phyloP scores from a whole-genome alignment of 129 eudicot species.

The Scalesia atractyloides region DNA sequence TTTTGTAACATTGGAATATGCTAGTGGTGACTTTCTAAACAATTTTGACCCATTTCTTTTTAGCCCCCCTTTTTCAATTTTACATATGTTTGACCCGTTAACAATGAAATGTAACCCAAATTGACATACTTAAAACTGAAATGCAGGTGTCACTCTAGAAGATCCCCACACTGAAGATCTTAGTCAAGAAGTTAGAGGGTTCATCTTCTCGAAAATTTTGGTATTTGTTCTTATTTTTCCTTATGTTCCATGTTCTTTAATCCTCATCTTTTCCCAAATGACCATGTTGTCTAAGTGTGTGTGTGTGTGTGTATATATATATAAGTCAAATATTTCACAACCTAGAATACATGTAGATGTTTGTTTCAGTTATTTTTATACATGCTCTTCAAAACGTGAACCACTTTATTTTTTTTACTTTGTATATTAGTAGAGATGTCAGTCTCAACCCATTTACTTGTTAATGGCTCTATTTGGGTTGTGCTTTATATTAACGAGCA shows the following conservation, averaged over 20 bases:
- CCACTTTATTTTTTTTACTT: not conserved
- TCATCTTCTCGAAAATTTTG: slow-evolving; percentile 87
- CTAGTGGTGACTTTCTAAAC: not conserved
- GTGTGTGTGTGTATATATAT: too few relatives aligned
- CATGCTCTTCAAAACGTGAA: not conserved
- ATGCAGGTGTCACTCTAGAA: slow-evolving; percentile 89
- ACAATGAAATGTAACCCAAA: not conserved
- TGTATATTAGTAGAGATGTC: not conserved
- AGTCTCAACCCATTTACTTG: not conserved
- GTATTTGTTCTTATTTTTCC: slow-evolving; percentile 33
- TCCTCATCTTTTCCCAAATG: not conserved
- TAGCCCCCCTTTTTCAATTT: not conserved
- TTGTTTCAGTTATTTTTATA: not conserved
- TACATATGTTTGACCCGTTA: not conserved
- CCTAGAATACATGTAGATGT: not conserved
- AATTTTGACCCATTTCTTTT: not conserved
- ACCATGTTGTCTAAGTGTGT: not conserved
- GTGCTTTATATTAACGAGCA: not conserved
- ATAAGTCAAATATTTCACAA: not conserved
- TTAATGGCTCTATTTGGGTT: slow-evolving; percentile 3
- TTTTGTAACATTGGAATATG: slow-evolving; percentile 13
- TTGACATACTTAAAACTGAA: not conserved
- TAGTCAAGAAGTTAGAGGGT: slow-evolving; percentile 98
- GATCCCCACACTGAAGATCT: slow-evolving; percentile 98
- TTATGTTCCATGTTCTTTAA: slow-evolving; percentile 1